Conservation (phyloP, 1,284 basidiomycete species). For the Porodaedalea pini region DNA sequence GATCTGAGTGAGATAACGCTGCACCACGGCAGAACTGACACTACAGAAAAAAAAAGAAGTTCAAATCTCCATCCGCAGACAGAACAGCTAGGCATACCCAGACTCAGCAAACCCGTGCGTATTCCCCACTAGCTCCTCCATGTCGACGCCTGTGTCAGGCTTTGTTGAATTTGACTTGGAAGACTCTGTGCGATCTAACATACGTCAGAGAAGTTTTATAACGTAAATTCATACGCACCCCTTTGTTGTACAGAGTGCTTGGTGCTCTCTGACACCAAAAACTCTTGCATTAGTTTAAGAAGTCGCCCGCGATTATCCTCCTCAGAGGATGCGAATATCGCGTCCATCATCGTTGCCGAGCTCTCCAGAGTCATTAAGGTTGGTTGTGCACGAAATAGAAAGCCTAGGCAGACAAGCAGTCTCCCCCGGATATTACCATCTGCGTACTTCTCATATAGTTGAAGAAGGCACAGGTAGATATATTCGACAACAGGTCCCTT, state of each 20-base stretch:
- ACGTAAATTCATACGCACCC: slow-evolving; percentile 35
- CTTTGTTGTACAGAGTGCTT: slow-evolving; percentile 71
- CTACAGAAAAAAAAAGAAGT: slow-evolving; percentile 38
- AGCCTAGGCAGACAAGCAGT: slow-evolving; percentile 82
- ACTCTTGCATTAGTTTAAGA: slow-evolving; percentile 87
- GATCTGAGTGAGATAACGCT: slow-evolving; percentile 85
- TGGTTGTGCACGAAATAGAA: slow-evolving; percentile 89
- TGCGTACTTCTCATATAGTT: slow-evolving; percentile 61
- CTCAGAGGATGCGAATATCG: slow-evolving; percentile 70
- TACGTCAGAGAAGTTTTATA: slow-evolving; percentile 24
- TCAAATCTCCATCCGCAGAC: neutral
- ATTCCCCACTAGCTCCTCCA: slow-evolving; percentile 92
- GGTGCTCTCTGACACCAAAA: slow-evolving; percentile 74
- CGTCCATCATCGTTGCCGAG: slow-evolving; percentile 85
- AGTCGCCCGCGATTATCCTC: slow-evolving; percentile 72
- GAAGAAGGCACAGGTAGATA: slow-evolving; percentile 71
- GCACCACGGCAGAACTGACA: slow-evolving; percentile 89
- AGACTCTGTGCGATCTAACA: slow-evolving; percentile 20
- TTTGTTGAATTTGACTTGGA: slow-evolving; percentile 41
- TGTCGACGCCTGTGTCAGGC: slow-evolving; percentile 57
- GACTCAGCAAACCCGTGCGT: slow-evolving; percentile 94
- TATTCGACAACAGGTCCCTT: slow-evolving; percentile 77
- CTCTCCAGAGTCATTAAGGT: slow-evolving; percentile 78
- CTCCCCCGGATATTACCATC: slow-evolving; percentile 56
- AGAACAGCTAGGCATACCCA: slow-evolving; percentile 55